phyloP scores from a whole-genome alignment of 805 yeast species.

The Schizosaccharomyces japonicus region DNA sequence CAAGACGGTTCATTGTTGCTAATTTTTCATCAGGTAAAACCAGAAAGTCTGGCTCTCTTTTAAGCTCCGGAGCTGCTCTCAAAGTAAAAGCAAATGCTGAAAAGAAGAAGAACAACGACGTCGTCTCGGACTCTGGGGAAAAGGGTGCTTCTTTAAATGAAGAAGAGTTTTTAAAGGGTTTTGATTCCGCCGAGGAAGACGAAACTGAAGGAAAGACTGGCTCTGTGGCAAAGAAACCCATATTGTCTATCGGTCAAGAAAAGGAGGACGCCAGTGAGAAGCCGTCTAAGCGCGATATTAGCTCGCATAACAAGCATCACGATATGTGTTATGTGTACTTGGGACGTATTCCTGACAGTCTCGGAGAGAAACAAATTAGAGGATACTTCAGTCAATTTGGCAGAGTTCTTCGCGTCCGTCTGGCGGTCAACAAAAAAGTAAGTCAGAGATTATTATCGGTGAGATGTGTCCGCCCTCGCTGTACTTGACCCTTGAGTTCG shows the following conservation, averaged over 20 bases:
- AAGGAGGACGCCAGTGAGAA: not conserved
- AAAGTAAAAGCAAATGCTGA: too few relatives aligned
- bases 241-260: not conserved
- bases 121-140: too few relatives aligned
- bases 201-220: not conserved
- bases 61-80: too few relatives aligned
- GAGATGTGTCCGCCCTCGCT: not conserved
- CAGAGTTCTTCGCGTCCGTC: constrained; percentile 45
- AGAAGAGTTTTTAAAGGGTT: not conserved
- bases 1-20: too few relatives aligned
- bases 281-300: not conserved
- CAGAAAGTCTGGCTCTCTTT: too few relatives aligned
- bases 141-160: too few relatives aligned
- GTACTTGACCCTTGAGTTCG: too few relatives aligned
- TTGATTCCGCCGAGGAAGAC: constrained; percentile 2
- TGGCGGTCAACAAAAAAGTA: constrained; percentile 59
- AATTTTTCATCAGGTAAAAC: too few relatives aligned
- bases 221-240: not conserved
- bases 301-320: constrained; percentile 17
- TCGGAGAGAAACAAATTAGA: constrained; percentile 48
- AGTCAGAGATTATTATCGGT: not conserved
- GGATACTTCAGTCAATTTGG: constrained; percentile 84
- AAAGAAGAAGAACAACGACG: too few relatives aligned
- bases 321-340: constrained; percentile 67
- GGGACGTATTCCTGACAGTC: constrained; percentile 82